These are phyloP conservation scores for Plasmodium ovale DNA, from an alignment of 169 alveolate species.

Conservation along the genomic window DNA sequence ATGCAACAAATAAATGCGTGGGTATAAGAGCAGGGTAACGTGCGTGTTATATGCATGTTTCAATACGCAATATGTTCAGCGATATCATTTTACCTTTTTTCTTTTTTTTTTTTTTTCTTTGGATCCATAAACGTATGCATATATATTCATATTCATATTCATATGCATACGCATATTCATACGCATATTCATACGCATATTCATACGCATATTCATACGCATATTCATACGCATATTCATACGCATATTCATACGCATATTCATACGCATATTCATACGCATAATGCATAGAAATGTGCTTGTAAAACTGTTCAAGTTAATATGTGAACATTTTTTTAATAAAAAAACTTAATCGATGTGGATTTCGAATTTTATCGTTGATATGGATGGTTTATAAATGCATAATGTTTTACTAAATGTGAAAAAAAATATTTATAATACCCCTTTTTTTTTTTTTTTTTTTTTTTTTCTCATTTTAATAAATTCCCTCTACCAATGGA, in stretches of 20 bases:
- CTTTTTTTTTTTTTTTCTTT: too few species aligned
- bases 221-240: background rate
- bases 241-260: too few species aligned
- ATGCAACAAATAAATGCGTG: too few species aligned
- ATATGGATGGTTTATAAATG: background rate
- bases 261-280: too few species aligned
- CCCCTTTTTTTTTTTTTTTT: background rate
- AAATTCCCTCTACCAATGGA: background rate
- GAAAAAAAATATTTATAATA: background rate
- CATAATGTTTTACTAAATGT: background rate
- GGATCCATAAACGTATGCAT: background rate
- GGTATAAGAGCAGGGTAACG: too few species aligned
- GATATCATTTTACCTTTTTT: too few species aligned
- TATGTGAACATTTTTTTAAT: background rate
- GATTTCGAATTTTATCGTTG: background rate
- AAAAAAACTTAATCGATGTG: background rate
- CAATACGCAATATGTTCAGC: too few species aligned
- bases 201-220: too few species aligned
- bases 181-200: background rate
- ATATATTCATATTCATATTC: too few species aligned
- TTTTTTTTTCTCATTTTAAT: background rate
- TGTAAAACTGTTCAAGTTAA: background rate
- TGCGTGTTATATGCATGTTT: too few species aligned
- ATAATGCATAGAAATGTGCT: background rate
- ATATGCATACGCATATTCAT: background rate